Conservation (phyloP, 2,329 filamentous ascomycete species). For the Sarocladium oryzae region DNA sequence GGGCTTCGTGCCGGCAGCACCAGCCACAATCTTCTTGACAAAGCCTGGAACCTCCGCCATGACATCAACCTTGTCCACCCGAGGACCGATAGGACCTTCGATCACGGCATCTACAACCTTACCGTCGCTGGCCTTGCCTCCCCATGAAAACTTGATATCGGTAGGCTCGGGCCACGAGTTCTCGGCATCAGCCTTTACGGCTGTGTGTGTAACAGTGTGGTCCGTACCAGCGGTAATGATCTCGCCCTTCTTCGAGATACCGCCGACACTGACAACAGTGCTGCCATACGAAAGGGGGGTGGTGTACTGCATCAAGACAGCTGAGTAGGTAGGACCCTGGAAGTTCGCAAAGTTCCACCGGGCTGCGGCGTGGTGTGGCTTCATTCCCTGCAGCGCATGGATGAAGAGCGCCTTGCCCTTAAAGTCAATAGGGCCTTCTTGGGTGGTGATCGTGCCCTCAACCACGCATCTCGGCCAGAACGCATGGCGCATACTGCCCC, state of each 20-base stretch:
- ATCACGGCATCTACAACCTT: conserved; percentile 64
- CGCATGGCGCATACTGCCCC: conserved; percentile 85
- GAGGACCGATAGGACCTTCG: conserved; percentile 60
- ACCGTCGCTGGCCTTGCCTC: conserved; percentile 69
- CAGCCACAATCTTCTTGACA: conserved; percentile 87
- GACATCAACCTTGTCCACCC: conserved; percentile 76
- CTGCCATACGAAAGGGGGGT: conserved; percentile 89
- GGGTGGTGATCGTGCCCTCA: conserved; percentile 78
- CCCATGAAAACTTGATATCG: conserved; percentile 69
- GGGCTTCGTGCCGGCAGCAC: conserved; percentile 84
- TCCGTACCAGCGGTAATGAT: conserved; percentile 66
- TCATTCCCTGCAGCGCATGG: conserved; percentile 94
- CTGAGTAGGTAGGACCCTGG: conserved; percentile 80
- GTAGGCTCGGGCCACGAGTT: conserved; percentile 88
- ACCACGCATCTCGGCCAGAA: conserved; percentile 89
- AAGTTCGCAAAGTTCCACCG: conserved; percentile 93
- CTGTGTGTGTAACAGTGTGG: conserved; percentile 62
- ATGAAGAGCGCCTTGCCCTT: conserved; percentile 73
- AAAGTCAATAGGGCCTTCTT: conserved; percentile 71
- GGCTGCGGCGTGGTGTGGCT: conserved; percentile 90
- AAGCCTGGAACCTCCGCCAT: conserved; percentile 96
- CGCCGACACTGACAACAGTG: conserved; percentile 77
- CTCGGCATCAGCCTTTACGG: conserved; percentile 63
- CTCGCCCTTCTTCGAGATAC: conserved; percentile 73
- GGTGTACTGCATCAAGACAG: conserved; percentile 90